Conservation (phyloP, 805 yeast species). For the Metschnikowia corniflorae region DNA sequence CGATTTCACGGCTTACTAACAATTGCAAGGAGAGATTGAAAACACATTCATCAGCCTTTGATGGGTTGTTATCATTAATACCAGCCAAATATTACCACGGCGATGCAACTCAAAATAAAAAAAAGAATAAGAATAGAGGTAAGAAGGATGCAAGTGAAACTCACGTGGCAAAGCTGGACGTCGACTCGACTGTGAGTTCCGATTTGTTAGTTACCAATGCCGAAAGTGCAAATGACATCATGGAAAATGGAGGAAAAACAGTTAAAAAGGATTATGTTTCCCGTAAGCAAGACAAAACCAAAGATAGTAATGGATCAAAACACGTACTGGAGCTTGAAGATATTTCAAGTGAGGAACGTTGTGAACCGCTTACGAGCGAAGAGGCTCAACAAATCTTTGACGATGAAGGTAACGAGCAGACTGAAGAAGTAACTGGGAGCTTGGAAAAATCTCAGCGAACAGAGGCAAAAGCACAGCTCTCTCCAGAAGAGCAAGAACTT, state of each 20-base stretch:
- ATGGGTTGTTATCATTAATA: slow-evolving; percentile 82
- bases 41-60: slow-evolving; percentile 77
- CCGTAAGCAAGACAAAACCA: slow-evolving; percentile 17
- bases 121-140: slow-evolving; percentile 79
- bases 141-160: slow-evolving; percentile 59
- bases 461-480: slow-evolving; percentile 23
- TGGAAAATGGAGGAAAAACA: slow-evolving; percentile 48
- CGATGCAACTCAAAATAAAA: slow-evolving; percentile 83
- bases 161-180: slow-evolving; percentile 74
- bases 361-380: slow-evolving; percentile 15
- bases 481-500: slow-evolving; percentile 48
- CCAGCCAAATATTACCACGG: slow-evolving; percentile 95
- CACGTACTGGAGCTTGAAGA: no score
- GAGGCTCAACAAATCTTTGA: slow-evolving; percentile 51
- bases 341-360: no score
- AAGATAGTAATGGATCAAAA: slow-evolving; percentile 22
- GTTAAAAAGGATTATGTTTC: slow-evolving; percentile 51
- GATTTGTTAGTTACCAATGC: slow-evolving; percentile 41
- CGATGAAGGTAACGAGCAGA: slow-evolving; percentile 62
- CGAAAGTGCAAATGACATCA: slow-evolving; percentile 58
- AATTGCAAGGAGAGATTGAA: slow-evolving; percentile 62
- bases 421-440: no score
- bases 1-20: no score
- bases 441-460: slow-evolving; percentile 2
- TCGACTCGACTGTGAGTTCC: slow-evolving; percentile 44